A percentile compares a stretch with the other conserved stretches of the same genome.
phyloP scores from a whole-genome alignment of 148 eudicot species.

The Tetragonia tetragonoides region DNA sequence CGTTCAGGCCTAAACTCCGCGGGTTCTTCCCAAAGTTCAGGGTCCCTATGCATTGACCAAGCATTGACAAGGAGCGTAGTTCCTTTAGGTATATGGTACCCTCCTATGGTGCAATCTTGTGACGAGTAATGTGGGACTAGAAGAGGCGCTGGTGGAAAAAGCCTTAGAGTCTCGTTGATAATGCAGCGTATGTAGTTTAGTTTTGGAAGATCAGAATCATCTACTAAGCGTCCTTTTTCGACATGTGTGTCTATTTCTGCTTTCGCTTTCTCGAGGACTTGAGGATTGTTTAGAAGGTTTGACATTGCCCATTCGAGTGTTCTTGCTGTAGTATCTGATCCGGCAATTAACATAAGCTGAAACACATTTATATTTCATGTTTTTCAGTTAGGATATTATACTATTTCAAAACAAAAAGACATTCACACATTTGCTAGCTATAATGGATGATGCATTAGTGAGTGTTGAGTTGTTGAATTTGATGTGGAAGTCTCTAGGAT shows the following conservation, averaged over 20 bases:
- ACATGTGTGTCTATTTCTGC: constrained; percentile 4
- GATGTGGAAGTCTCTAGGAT: too few relatives aligned
- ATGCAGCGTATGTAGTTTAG: constrained; percentile 17
- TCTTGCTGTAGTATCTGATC: constrained; percentile 15
- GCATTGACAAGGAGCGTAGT: constrained; percentile 19
- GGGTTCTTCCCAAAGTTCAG: constrained; percentile 10
- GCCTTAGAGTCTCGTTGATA: constrained; percentile 16
- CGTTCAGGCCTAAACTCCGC: constrained; percentile 16
- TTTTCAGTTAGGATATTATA: not conserved
- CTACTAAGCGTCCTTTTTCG: not conserved
- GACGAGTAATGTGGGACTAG: constrained; percentile 22
- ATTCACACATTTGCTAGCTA: not conserved
- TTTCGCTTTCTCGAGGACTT: constrained; percentile 3
- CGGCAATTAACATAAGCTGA: constrained; percentile 11
- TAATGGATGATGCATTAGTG: too few relatives aligned
- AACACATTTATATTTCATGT: not conserved
- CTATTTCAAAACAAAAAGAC: not conserved
- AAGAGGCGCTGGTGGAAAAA: constrained; percentile 3
- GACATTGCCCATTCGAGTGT: constrained; percentile 26
- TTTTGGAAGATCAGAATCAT: constrained; percentile 16
- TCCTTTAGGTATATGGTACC: constrained; percentile 20
- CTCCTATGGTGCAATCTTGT: constrained; percentile 8
- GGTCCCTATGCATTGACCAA: constrained; percentile 20
- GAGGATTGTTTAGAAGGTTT: constrained; percentile 16
- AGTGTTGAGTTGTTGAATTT: too few relatives aligned